Percentiles rank a stretch among this genome's conserved stretches.
phyloP scores from a whole-genome alignment of 164 flowering plant species.

The Platanus orientalis region DNA sequence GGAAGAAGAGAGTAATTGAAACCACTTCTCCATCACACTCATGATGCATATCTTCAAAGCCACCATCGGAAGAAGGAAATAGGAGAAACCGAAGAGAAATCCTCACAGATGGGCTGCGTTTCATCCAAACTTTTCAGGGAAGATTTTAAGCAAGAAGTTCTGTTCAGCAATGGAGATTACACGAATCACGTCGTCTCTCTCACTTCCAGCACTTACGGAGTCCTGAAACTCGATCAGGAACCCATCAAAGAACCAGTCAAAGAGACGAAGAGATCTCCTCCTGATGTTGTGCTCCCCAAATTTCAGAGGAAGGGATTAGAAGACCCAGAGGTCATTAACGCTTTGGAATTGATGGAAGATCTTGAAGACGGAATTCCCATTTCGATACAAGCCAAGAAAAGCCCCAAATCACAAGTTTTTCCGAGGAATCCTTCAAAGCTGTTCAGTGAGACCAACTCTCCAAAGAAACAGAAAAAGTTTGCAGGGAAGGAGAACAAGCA shows the following conservation, averaged over 20 bases:
- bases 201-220: conserved; percentile 84
- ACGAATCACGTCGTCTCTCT: conserved; percentile 79
- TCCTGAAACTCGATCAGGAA: conserved; percentile 54
- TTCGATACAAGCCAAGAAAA: conserved; percentile 29
- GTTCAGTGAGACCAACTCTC: conserved; percentile 39
- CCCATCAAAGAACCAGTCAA: conserved; percentile 13
- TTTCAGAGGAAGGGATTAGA: conserved; percentile 12
- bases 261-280: conserved; percentile 33
- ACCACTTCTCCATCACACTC: neutral
- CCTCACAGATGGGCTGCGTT: conserved; percentile 73
- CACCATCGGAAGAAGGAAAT: neutral
- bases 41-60: neutral
- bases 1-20: neutral
- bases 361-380: conserved; percentile 57
- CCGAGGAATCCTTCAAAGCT: conserved; percentile 46
- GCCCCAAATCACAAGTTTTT: conserved; percentile 40
- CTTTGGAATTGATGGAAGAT: conserved; percentile 86
- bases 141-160: conserved; percentile 37
- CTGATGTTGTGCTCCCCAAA: conserved; percentile 6
- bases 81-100: conserved; percentile 14
- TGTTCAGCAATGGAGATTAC: conserved; percentile 30
- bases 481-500: conserved; percentile 73
- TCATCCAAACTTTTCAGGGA: conserved; percentile 63
- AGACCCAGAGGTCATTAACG: conserved; percentile 71
- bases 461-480: conserved; percentile 43